Evolutionary conservation across 345 rosid species (phyloP).

Genomic region (Melaleuca quinquenervia): DNA sequence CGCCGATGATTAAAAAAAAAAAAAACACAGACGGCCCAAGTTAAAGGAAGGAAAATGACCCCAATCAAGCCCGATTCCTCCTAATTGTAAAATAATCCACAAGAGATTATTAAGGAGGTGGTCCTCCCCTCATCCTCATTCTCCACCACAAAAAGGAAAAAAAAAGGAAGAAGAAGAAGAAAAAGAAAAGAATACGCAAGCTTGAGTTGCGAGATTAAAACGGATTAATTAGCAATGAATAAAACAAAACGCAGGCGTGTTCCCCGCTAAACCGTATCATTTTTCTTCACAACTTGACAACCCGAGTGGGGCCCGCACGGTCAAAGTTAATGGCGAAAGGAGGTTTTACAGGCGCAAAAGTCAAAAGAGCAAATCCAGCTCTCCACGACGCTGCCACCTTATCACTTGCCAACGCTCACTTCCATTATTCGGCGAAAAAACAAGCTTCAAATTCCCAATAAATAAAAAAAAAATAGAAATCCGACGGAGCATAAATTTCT

Average conservation of each 20-base stretch:
- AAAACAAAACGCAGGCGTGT: neutral
- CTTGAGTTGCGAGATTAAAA: neutral
- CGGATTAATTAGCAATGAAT: neutral
- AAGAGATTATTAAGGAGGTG: neutral
- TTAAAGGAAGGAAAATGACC: too few species aligned
- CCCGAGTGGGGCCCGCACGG: neutral
- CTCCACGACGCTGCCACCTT: neutral
- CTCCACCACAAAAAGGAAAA: neutral
- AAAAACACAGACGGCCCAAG: too few species aligned
- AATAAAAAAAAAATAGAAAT: too few species aligned
- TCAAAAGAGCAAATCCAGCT: neutral
- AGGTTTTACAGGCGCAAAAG: neutral
- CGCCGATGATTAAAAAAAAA: too few species aligned
- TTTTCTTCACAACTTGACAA: neutral
- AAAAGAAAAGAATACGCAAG: too few species aligned
- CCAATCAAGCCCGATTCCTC: too few species aligned
- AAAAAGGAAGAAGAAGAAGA: neutral
- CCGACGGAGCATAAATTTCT: too few species aligned
- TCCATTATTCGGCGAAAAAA: neutral
- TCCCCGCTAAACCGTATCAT: neutral
- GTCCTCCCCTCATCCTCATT: neutral
- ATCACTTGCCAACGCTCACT: neutral
- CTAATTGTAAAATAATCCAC: neutral
- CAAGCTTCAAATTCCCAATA: neutral
- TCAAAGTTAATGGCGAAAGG: neutral